phyloP scores from a whole-genome alignment of 1,284 basidiomycete genomes.

The Apiotrichum laibachii region DNA sequence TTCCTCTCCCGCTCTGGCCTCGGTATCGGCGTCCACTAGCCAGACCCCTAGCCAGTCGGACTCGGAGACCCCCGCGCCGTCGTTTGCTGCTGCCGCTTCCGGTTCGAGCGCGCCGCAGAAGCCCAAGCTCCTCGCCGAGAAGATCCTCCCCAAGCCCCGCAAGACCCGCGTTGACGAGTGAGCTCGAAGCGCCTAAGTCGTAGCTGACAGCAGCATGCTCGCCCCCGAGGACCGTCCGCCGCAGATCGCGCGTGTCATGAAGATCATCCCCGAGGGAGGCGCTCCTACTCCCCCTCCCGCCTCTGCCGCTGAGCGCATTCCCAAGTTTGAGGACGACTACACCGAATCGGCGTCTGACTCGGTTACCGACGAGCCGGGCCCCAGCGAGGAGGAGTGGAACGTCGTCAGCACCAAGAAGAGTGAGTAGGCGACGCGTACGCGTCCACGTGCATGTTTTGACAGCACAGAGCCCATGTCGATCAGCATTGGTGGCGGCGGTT shows the following conservation, averaged over 20 bases:
- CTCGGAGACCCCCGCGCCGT: not conserved
- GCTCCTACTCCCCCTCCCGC: not conserved
- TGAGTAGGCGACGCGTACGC: slow-evolving; percentile 18
- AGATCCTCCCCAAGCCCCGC: slow-evolving; percentile 39
- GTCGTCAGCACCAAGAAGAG: slow-evolving; percentile 44
- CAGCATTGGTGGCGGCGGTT: slow-evolving; percentile 20
- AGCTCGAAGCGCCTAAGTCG: slow-evolving; percentile 14
- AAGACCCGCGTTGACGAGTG: slow-evolving; percentile 50
- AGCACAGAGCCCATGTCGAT: slow-evolving; percentile 37
- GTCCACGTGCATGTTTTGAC: not conserved
- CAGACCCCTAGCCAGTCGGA: not conserved
- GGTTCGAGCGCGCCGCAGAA: slow-evolving; percentile 13
- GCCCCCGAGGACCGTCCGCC: slow-evolving; percentile 42
- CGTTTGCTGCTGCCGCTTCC: slow-evolving; percentile 15
- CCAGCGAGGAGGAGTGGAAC: slow-evolving; percentile 39
- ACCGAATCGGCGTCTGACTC: slow-evolving; percentile 18
- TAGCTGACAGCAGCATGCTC: slow-evolving; percentile 39
- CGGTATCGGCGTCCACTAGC: not conserved
- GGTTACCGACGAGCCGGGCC: slow-evolving; percentile 9
- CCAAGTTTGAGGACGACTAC: slow-evolving; percentile 32
- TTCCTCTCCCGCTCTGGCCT: not conserved
- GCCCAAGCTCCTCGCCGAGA: slow-evolving; percentile 45
- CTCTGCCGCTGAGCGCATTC: slow-evolving; percentile 4
- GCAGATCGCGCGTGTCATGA: slow-evolving; percentile 44
- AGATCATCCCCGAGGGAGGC: slow-evolving; percentile 21